phyloP scores from a whole-genome alignment of 164 flowering plant species.

The Liriodendron chinense region DNA sequence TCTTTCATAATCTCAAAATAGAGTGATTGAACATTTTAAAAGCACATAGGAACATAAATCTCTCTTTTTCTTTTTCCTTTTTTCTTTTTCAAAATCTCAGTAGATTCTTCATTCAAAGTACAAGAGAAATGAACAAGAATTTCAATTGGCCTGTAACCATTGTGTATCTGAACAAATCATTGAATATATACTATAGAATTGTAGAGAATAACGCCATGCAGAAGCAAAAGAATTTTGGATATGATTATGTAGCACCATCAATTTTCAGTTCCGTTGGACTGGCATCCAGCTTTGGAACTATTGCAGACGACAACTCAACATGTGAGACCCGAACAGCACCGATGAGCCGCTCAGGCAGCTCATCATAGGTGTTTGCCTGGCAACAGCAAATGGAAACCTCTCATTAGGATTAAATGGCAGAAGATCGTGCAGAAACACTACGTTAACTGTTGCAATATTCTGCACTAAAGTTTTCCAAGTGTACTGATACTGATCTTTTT shows the following conservation, averaged over 20 bases:
- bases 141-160: neutral
- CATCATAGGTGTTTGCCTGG: slow-evolving; percentile 80
- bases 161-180: neutral
- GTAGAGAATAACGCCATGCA: neutral
- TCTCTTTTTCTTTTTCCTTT: neutral
- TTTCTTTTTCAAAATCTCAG: neutral
- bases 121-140: neutral
- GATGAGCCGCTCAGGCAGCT: slow-evolving; percentile 87
- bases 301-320: slow-evolving; percentile 79
- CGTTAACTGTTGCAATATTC: too few relatives aligned
- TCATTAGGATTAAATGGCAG: neutral
- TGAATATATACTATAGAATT: neutral
- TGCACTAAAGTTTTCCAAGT: too few relatives aligned
- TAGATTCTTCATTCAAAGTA: neutral
- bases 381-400: neutral
- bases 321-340: slow-evolving; percentile 95
- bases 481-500: too few relatives aligned
- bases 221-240: slow-evolving; percentile 1
- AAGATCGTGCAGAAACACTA: too few relatives aligned
- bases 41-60: neutral
- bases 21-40: neutral
- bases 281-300: slow-evolving; percentile 64
- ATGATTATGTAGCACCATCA: slow-evolving; percentile 12
- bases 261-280: slow-evolving; percentile 28
- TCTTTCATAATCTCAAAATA: neutral